Conservation (phyloP, 2,329 filamentous ascomycete species). For the Ascochyta clinopodiicola region DNA sequence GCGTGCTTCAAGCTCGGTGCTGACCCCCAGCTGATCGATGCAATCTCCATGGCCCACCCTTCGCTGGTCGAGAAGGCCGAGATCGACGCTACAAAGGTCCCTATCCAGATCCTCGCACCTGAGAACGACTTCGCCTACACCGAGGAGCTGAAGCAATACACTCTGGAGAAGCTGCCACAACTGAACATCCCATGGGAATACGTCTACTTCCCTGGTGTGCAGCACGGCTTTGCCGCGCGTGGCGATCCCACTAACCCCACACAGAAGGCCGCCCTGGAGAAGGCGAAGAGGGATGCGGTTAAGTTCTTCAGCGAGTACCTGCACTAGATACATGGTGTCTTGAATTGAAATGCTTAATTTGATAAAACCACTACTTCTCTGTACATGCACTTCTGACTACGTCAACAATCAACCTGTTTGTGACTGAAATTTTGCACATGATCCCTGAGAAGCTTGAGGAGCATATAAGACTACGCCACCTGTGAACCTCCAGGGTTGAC, state of each 20-base stretch:
- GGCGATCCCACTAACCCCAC: constrained; percentile 33
- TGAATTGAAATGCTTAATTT: background rate
- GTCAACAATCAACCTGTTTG: too few species aligned
- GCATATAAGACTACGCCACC: too few species aligned
- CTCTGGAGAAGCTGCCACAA: constrained; percentile 37
- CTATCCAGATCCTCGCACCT: constrained; percentile 39
- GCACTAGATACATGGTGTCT: constrained; percentile 25
- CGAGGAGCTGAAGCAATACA: constrained; percentile 40
- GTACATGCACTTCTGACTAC: too few species aligned
- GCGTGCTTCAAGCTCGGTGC: constrained; percentile 42
- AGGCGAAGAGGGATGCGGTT: constrained; percentile 42
- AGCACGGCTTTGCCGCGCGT: constrained; percentile 42
- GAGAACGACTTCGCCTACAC: constrained; percentile 38
- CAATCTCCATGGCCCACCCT: constrained; percentile 39
- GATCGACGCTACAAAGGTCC: constrained; percentile 40
- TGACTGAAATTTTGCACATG: too few species aligned
- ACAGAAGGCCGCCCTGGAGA: constrained; percentile 44
- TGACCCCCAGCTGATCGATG: constrained; percentile 41
- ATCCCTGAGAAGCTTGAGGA: too few species aligned
- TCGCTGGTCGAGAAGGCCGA: constrained; percentile 39
- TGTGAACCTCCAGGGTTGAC: too few species aligned
- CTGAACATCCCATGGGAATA: constrained; percentile 43
- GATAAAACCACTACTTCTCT: background rate
- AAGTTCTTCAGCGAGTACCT: constrained; percentile 43
- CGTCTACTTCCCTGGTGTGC: constrained; percentile 40